Conservation (phyloP, 768 basidiomycete genomes). For the Russula ochroleuca region DNA sequence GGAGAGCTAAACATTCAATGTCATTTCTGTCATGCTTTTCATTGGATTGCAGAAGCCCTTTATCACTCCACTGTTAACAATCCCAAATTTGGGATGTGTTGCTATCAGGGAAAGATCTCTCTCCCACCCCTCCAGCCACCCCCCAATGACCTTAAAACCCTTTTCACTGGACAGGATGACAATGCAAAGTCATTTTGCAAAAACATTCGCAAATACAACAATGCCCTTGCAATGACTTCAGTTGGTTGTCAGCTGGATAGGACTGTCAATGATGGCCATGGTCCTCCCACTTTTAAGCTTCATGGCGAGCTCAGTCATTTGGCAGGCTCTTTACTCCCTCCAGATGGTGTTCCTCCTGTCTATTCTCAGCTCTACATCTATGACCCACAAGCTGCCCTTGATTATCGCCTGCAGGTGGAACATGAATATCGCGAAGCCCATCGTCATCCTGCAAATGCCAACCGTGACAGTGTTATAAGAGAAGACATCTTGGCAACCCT, state of each 20-base stretch:
- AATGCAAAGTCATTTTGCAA: slow-evolving; percentile 35
- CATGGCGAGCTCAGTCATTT: slow-evolving; percentile 3
- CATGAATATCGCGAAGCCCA: too few species aligned
- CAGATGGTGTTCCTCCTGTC: background rate
- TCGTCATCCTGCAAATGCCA: too few species aligned
- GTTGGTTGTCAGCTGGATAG: slow-evolving; percentile 51
- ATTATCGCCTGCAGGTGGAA: too few species aligned
- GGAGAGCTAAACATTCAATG: background rate
- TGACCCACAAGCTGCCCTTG: too few species aligned
- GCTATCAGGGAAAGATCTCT: background rate
- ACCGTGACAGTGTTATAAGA: too few species aligned
- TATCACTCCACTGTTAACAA: background rate
- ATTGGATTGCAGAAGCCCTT: background rate
- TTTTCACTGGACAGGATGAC: slow-evolving; percentile 28
- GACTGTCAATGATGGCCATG: slow-evolving; percentile 27
- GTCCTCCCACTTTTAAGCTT: background rate
- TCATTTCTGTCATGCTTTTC: background rate
- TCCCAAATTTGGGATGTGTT: slow-evolving; percentile 9
- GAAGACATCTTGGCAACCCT: too few species aligned
- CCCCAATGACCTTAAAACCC: background rate
- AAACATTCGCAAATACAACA: slow-evolving; percentile 41
- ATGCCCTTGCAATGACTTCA: slow-evolving; percentile 13
- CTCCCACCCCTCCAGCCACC: background rate
- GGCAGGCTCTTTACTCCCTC: background rate
- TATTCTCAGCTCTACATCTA: too few species aligned